Evolutionary conservation across 345 rosid species (phyloP), one percentile per base, ranked within the genome.

Genomic region (Melaleuca alternifolia): DNA sequence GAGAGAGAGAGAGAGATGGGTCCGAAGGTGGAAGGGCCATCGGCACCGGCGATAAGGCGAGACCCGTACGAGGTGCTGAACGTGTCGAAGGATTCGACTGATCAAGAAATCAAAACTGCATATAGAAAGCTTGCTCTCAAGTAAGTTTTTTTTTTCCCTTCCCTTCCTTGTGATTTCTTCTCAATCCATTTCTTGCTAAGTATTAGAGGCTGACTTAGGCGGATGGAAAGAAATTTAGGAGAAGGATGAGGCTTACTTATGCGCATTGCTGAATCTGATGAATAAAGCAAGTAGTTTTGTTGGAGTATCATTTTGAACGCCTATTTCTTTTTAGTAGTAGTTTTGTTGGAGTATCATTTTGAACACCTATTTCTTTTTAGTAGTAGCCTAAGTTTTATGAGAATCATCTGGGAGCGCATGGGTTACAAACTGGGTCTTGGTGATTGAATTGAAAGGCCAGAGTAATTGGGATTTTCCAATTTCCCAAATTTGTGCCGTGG

Each of bases 41-140:
- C 98, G 3, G 87, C 97, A 86, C 95, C 96, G 75, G 84, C 88
- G 61, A 75, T 85, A 85, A 94, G 99, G 76, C 89, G 98, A 54
- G 99, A 96, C 88, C 99, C 99, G 0, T 98, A 98, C 84, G 99
- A 98, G 94, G 99, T 98, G 6, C 91, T 98, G 83, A 91, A 88
- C 37, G 98, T 98, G 50, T 88, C 99, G 16, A 95, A 86, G 89
- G 99, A 98, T 87, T 95, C 99, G 2, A 89, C 94, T 46, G 99
- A 98, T 87, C 99, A 96, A 87, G 99, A 98, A 85, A 95, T 98
- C 90, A 98, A 98, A 89, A 93, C 99, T 37, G 96, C 99, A 57
- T 98, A 98, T 76, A 85, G 99, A 83, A 98, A 95, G 93, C 95
- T 95, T 85, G 99, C 99, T 88, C 98, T 98, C 54, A 98, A 95